phyloP scores from a whole-genome alignment of 2,329 filamentous ascomycete genomes.

The Aureobasidium musti region DNA sequence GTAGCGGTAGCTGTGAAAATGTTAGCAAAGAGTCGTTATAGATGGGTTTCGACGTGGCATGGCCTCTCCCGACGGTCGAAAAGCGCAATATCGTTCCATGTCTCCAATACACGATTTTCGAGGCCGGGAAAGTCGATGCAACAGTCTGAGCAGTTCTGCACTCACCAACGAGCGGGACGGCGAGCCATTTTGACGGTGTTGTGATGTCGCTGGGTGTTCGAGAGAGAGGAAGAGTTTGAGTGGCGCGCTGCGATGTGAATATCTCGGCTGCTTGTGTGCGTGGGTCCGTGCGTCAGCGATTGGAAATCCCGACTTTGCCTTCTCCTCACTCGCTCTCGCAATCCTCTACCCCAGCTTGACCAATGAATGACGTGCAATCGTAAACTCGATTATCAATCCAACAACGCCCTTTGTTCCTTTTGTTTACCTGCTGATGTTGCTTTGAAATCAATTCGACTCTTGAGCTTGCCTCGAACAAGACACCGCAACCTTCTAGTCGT shows the following conservation, averaged over 20 bases:
- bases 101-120: conserved; percentile 15
- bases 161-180: conserved; percentile 86
- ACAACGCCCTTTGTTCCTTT: conserved; percentile 3
- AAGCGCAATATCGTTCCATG: not conserved
- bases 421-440: not conserved
- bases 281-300: not conserved
- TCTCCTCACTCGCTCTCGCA: not conserved
- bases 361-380: not conserved
- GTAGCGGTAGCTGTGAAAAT: conserved; percentile 60
- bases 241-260: not conserved
- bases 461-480: not conserved
- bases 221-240: conserved; percentile 8
- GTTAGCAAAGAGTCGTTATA: conserved; percentile 20
- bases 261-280: conserved; percentile 12
- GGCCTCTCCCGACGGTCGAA: conserved; percentile 17
- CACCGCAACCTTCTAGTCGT: not conserved
- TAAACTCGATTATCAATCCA: conserved; percentile 6
- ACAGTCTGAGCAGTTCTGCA: conserved; percentile 5
- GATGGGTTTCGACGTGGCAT: not conserved
- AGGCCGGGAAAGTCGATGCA: conserved; percentile 52
- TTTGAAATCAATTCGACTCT: conserved; percentile 9
- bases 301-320: not conserved
- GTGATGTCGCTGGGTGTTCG: conserved; percentile 49
- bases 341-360: not conserved
- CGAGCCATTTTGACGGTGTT: conserved; percentile 92